Evolutionary conservation across 805 yeast species (phyloP).

Genomic region (Torulaspora quercuum): DNA sequence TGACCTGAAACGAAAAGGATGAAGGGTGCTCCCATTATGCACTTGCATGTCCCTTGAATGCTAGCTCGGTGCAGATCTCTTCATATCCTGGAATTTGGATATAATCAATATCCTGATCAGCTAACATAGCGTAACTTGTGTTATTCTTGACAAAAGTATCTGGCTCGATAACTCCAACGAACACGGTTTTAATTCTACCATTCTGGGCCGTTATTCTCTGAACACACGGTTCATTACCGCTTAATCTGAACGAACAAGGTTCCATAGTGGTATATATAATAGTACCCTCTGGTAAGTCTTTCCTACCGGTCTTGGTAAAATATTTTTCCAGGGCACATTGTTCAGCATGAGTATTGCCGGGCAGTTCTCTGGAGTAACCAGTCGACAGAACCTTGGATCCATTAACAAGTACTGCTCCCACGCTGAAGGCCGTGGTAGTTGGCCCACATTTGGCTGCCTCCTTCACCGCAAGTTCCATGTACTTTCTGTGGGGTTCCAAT

Average conservation of each 20-base stretch:
- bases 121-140: constrained; percentile 54
- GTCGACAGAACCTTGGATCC: constrained; percentile 63
- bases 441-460: constrained; percentile 80
- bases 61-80: constrained; percentile 61
- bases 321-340: constrained; percentile 88
- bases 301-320: constrained; percentile 36
- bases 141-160: constrained; percentile 81
- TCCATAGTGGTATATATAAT: constrained; percentile 95
- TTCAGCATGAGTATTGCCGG: constrained; percentile 97
- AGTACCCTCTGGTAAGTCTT: constrained; percentile 65
- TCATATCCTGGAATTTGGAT: constrained; percentile 82
- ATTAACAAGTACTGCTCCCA: constrained; percentile 81
- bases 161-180: constrained; percentile 92
- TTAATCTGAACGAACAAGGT: constrained; percentile 84
- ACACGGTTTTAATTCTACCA: constrained; percentile 60
- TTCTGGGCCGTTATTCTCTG: constrained; percentile 62
- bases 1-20: too few species aligned
- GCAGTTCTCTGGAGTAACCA: constrained; percentile 86
- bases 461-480: constrained; percentile 71
- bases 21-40: not conserved
- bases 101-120: constrained; percentile 60
- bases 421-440: constrained; percentile 83
- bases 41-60: constrained; percentile 65
- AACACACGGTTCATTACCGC: constrained; percentile 87
- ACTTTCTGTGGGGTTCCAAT: constrained; percentile 48